Percentiles rank a stretch among this genome's conserved stretches.
Conservation (phyloP, 2,329 filamentous ascomycete species). For the Alternaria burnsii region DNA sequence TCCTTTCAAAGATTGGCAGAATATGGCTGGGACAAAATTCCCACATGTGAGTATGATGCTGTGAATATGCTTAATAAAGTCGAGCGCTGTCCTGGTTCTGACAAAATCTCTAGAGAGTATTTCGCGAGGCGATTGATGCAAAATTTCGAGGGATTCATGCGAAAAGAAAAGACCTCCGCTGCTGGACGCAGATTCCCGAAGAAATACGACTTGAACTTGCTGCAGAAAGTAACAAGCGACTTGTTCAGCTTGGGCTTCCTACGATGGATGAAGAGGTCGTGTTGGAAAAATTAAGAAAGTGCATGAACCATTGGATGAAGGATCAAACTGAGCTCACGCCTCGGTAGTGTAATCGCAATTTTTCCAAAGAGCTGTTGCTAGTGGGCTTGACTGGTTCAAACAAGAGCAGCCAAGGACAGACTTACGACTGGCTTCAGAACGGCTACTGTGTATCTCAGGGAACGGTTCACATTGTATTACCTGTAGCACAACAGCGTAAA, state of each 20-base stretch:
- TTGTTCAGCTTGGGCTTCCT: constrained; percentile 6
- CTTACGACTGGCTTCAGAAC: background rate
- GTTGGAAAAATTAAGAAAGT: constrained; percentile 10
- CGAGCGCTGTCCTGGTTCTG: background rate
- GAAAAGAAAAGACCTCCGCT: constrained; percentile 1
- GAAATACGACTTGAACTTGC: constrained; percentile 1
- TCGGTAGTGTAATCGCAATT: background rate
- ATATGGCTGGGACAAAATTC: background rate
- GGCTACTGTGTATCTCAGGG: background rate
- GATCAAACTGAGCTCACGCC: background rate
- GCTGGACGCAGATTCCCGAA: constrained; percentile 13
- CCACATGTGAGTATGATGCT: background rate
- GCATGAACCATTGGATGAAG: constrained; percentile 14
- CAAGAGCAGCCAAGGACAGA: background rate
- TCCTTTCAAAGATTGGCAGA: background rate
- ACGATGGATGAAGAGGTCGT: constrained; percentile 8
- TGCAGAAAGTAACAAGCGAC: constrained; percentile 6
- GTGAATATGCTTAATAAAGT: background rate
- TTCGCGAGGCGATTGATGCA: constrained; percentile 7
- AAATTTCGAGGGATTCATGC: constrained; percentile 2
- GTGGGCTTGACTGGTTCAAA: background rate
- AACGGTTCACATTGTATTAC: background rate
- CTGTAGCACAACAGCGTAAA: background rate
- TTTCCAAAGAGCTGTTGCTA: background rate
- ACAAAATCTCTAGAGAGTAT: background rate